Evolutionary conservation across 2,329 filamentous ascomycete genomes (phyloP).

Genomic region (Aspergillus novofumigatus): DNA sequence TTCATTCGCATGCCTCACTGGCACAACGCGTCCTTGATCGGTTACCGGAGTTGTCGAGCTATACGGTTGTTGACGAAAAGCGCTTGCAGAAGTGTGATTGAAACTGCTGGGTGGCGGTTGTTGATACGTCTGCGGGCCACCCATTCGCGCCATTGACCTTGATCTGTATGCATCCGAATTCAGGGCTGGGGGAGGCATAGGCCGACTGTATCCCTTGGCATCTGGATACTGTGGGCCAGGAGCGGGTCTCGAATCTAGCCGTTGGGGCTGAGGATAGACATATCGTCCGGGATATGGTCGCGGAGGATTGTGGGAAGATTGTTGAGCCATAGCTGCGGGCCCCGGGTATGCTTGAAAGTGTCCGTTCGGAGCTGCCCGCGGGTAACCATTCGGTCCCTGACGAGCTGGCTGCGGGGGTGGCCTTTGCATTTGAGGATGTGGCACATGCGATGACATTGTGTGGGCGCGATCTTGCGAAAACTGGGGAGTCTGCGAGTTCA

Average conservation of each 20-base stretch:
- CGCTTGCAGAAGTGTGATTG: constrained; percentile 65
- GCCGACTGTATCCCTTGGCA: constrained; percentile 55
- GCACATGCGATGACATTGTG: constrained; percentile 63
- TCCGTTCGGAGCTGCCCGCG: constrained; percentile 36
- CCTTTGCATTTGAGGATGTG: constrained; percentile 42
- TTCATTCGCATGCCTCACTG: constrained; percentile 88
- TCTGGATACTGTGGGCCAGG: constrained; percentile 53
- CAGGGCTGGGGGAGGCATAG: constrained; percentile 64
- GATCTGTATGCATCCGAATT: constrained; percentile 85
- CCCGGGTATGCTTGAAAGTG: constrained; percentile 39
- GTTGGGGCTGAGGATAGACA: constrained; percentile 69
- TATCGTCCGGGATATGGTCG: constrained; percentile 61
- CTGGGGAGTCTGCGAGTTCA: constrained; percentile 73
- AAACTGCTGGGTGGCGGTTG: constrained; percentile 56
- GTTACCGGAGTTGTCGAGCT: constrained; percentile 67
- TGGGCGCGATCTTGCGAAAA: constrained; percentile 67
- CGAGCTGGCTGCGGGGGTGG: constrained; percentile 40
- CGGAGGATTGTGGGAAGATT: constrained; percentile 56
- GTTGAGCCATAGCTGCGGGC: constrained; percentile 37
- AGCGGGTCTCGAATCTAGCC: constrained; percentile 59
- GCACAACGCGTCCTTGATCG: constrained; percentile 84
- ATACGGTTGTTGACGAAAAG: constrained; percentile 75
- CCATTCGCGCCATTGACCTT: constrained; percentile 79
- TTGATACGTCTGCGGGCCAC: constrained; percentile 69
- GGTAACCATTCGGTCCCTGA: constrained; percentile 43